Percentiles rank a stretch among this genome's conserved stretches.
Conservation (phyloP, 2,329 filamentous ascomycete genomes). For the Thelonectria discophora region DNA sequence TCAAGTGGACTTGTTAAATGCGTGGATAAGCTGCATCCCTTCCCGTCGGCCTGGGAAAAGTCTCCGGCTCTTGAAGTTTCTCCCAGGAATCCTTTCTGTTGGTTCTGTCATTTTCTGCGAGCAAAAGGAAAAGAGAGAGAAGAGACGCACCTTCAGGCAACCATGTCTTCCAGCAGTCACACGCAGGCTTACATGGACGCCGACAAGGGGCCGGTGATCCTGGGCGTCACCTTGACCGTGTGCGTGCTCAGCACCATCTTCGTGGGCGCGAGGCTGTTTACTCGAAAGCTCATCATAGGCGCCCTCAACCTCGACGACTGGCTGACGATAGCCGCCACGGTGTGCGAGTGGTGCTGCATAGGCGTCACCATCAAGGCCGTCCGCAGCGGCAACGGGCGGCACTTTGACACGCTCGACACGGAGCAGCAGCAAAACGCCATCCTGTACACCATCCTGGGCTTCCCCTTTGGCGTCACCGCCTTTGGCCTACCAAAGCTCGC, state of each 20-base stretch:
- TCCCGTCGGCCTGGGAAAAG: background rate
- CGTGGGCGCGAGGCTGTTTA: constrained; percentile 25
- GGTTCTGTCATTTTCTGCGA: background rate
- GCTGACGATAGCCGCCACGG: constrained; percentile 24
- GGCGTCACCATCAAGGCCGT: constrained; percentile 48
- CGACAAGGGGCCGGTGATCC: constrained; percentile 29
- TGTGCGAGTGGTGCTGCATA: constrained; percentile 47
- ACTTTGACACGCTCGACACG: constrained; percentile 45
- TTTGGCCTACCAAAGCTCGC: constrained; percentile 54
- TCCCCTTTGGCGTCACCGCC: constrained; percentile 49
- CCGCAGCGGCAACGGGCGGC: constrained; percentile 50
- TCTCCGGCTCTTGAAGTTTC: background rate
- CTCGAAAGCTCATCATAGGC: constrained; percentile 28
- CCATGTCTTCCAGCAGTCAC: constrained; percentile 16
- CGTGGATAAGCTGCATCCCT: background rate
- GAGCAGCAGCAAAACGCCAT: constrained; percentile 44
- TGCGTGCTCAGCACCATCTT: constrained; percentile 26
- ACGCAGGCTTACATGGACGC: constrained; percentile 25
- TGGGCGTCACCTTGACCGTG: constrained; percentile 21
- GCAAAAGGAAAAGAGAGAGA: too few species aligned
- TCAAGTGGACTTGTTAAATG: background rate
- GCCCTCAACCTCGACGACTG: constrained; percentile 29
- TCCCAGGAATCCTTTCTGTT: background rate
- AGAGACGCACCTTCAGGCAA: background rate
- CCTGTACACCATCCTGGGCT: constrained; percentile 50